Percentiles rank a stretch among this genome's conserved stretches.
Evolutionary conservation across 2,329 filamentous ascomycete species (phyloP).

Genomic region (Venturia aucupariae): DNA sequence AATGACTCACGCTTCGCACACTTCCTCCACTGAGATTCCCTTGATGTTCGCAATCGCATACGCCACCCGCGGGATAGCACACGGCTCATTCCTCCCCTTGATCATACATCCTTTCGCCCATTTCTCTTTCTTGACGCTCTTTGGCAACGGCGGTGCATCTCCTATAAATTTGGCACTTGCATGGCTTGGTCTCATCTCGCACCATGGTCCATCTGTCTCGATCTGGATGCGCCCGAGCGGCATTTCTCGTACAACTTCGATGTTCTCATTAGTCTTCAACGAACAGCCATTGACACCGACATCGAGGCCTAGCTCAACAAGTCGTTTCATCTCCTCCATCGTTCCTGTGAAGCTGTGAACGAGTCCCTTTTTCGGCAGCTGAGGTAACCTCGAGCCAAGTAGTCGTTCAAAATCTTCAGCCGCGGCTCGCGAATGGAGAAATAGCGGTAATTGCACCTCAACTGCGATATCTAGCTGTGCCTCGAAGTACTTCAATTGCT

Average conservation of each 20-base stretch:
- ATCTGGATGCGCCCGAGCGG: conserved; percentile 76
- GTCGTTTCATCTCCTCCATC: conserved; percentile 68
- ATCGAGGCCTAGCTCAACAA: conserved; percentile 74
- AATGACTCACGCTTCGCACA: conserved; percentile 62
- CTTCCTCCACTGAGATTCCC: conserved; percentile 65
- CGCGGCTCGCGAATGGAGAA: conserved; percentile 84
- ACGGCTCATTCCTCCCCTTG: conserved; percentile 91
- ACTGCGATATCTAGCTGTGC: conserved; percentile 72
- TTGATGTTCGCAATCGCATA: conserved; percentile 82
- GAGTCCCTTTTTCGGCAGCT: conserved; percentile 65
- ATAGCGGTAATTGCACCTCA: conserved; percentile 71
- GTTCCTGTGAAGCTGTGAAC: conserved; percentile 96
- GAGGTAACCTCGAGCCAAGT: conserved; percentile 53
- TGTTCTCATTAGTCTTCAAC: conserved; percentile 87
- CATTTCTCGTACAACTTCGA: conserved; percentile 71
- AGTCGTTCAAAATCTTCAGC: conserved; percentile 73
- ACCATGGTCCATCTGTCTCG: conserved; percentile 96
- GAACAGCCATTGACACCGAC: conserved; percentile 96
- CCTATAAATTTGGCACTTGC: conserved; percentile 68
- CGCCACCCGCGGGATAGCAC: conserved; percentile 77
- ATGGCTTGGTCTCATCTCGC: conserved; percentile 84
- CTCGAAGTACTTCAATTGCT: conserved; percentile 78
- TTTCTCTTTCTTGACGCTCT: conserved; percentile 90
- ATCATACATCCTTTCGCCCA: conserved; percentile 83
- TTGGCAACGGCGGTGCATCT: conserved; percentile 63